phyloP scores from a whole-genome alignment of 2,329 filamentous ascomycete species.

The Chrysosporium queenslandicum region DNA sequence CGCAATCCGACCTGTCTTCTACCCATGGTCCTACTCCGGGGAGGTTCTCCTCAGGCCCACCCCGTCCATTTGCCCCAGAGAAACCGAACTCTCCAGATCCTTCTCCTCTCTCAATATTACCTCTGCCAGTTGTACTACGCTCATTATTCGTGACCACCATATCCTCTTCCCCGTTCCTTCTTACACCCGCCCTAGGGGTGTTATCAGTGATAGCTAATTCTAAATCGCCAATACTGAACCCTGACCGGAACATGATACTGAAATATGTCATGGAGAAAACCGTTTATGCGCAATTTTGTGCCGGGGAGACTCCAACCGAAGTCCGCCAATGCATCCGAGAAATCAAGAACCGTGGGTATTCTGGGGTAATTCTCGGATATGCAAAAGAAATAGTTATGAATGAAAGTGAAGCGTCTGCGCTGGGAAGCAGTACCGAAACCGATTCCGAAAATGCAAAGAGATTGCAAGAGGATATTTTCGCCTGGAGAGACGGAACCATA shows the following conservation, averaged over 20 bases:
- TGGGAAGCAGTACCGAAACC: neutral
- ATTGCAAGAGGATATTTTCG: slow-evolving; percentile 24
- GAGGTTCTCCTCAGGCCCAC: slow-evolving; percentile 4
- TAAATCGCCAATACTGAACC: slow-evolving; percentile 55
- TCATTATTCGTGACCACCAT: slow-evolving; percentile 17
- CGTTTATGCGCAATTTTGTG: slow-evolving; percentile 87
- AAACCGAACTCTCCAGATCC: neutral
- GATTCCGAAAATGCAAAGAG: slow-evolving; percentile 16
- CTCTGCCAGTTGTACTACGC: slow-evolving; percentile 16
- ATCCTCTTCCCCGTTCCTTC: slow-evolving; percentile 34
- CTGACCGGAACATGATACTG: slow-evolving; percentile 65
- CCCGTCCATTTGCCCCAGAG: slow-evolving; percentile 8
- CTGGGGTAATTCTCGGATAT: slow-evolving; percentile 75
- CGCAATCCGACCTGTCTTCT: neutral
- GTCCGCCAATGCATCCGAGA: slow-evolving; percentile 54
- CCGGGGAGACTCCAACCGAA: slow-evolving; percentile 62
- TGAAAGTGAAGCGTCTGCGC: slow-evolving; percentile 32
- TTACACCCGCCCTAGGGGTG: slow-evolving; percentile 57
- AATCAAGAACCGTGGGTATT: slow-evolving; percentile 66
- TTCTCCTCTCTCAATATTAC: slow-evolving; percentile 17
- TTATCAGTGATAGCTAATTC: slow-evolving; percentile 63
- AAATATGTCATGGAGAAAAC: slow-evolving; percentile 64
- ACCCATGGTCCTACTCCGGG: neutral
- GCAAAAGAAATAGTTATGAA: slow-evolving; percentile 68
- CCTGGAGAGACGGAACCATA: slow-evolving; percentile 65